Evolutionary conservation across 805 yeast species (phyloP).

Genomic region (Ogataea haglerorum): DNA sequence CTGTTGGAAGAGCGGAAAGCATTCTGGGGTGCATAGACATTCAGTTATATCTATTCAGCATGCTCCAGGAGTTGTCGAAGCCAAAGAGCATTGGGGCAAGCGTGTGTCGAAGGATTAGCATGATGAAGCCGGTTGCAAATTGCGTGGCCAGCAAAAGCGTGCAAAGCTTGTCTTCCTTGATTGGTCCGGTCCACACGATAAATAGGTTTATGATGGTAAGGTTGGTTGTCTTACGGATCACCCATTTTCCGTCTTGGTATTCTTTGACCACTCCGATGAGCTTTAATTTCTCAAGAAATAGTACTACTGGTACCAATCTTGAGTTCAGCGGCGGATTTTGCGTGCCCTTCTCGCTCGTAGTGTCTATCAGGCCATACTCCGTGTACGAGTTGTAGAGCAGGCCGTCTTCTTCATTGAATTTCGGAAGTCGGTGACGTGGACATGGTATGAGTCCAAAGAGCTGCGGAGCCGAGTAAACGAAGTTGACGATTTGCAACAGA

Average conservation of each 20-base stretch:
- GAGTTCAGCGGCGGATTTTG: slow-evolving; percentile 23
- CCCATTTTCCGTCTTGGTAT: slow-evolving; percentile 23
- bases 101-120: slow-evolving; percentile 73
- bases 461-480: slow-evolving; percentile 90
- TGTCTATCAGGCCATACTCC: slow-evolving; percentile 30
- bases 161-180: slow-evolving; percentile 79
- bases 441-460: slow-evolving; percentile 83
- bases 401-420: slow-evolving; percentile 63
- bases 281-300: slow-evolving; percentile 43
- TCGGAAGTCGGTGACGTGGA: slow-evolving; percentile 93
- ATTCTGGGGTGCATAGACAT: slow-evolving; percentile 32
- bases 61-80: slow-evolving; percentile 65
- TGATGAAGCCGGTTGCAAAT: slow-evolving; percentile 58
- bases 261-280: slow-evolving; percentile 44
- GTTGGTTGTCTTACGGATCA: slow-evolving; percentile 55
- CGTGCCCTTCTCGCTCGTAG: slow-evolving; percentile 2
- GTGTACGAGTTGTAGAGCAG: slow-evolving; percentile 71
- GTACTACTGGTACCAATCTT: slow-evolving; percentile 36
- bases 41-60: slow-evolving; percentile 30
- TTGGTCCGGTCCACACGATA: slow-evolving; percentile 85
- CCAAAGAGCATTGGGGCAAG: slow-evolving; percentile 86
- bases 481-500: slow-evolving; percentile 88
- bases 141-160: slow-evolving; percentile 57
- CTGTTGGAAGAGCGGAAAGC: slow-evolving; percentile 44
- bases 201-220: slow-evolving; percentile 83